These are phyloP conservation scores for Petunia hybrid DNA, from an alignment of 305 asterid species.

Conservation along the genomic window DNA sequence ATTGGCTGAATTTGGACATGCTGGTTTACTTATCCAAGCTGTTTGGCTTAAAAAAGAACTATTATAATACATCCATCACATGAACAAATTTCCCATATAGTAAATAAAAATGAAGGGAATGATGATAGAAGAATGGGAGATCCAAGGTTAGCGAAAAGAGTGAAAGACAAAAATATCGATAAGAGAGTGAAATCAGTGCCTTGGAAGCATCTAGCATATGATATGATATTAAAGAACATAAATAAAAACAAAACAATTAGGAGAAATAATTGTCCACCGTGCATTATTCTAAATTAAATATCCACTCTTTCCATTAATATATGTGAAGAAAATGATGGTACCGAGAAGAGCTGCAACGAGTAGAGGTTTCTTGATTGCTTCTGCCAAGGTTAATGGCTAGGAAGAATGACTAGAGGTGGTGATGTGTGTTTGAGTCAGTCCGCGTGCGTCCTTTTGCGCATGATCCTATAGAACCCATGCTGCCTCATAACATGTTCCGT, in stretches of 20 bases:
- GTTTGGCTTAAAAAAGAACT: constrained; percentile 30
- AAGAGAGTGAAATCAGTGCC: constrained; percentile 51
- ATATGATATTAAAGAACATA: constrained; percentile 1
- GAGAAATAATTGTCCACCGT: neutral
- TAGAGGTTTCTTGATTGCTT: constrained; percentile 8
- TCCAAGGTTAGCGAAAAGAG: constrained; percentile 49
- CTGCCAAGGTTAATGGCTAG: constrained; percentile 20
- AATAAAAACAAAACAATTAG: neutral
- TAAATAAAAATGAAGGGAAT: constrained; percentile 31
- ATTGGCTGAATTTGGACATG: constrained; percentile 44
- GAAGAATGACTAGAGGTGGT: constrained; percentile 22
- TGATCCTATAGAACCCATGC: constrained; percentile 59
- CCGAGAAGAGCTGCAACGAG: constrained; percentile 27
- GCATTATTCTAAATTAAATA: neutral
- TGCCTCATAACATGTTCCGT: neutral
- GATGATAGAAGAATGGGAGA: constrained; percentile 52
- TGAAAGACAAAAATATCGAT: constrained; percentile 57
- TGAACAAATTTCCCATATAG: constrained; percentile 23
- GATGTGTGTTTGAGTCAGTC: constrained; percentile 47
- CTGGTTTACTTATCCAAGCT: constrained; percentile 38
- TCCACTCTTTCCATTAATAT: neutral
- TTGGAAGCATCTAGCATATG: constrained; percentile 37
- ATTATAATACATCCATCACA: constrained; percentile 31
- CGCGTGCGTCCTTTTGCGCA: constrained; percentile 69
- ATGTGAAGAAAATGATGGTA: constrained; percentile 30